Percentiles rank a stretch among this genome's conserved stretches.
phyloP scores from a whole-genome alignment of 305 asterid species.

The Fraxinus dipetala region DNA sequence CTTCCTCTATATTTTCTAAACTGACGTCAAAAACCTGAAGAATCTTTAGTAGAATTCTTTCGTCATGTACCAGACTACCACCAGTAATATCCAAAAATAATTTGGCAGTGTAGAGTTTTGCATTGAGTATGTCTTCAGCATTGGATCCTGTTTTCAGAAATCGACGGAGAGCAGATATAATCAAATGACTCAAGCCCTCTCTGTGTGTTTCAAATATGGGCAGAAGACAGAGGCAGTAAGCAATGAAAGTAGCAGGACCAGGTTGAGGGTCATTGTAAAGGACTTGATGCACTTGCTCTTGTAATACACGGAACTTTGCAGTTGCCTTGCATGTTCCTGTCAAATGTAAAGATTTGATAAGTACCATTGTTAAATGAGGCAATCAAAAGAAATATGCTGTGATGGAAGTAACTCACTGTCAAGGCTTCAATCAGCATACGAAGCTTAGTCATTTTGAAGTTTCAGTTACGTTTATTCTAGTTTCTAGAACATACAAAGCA shows the following conservation, averaged over 20 bases:
- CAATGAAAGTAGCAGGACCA: conserved; percentile 72
- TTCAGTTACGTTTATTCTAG: conserved; percentile 8
- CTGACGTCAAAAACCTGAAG: conserved; percentile 58
- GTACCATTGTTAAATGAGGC: conserved; percentile 15
- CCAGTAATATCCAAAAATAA: conserved; percentile 49
- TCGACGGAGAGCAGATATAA: conserved; percentile 67
- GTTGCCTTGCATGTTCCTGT: conserved; percentile 78
- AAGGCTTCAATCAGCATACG: conserved; percentile 3
- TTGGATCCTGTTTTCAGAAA: conserved; percentile 42
- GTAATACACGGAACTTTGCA: conserved; percentile 69
- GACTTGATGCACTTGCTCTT: conserved; percentile 55
- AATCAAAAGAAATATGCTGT: conserved; percentile 9
- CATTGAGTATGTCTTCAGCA: conserved; percentile 46
- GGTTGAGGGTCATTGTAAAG: conserved; percentile 53
- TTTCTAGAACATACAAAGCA: conserved; percentile 11
- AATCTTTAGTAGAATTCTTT: conserved; percentile 58
- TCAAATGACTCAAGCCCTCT: conserved; percentile 83
- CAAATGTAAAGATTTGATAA: conserved; percentile 24
- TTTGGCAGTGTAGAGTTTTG: conserved; percentile 55
- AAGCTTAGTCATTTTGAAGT: conserved; percentile 3
- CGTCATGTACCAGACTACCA: conserved; percentile 50
- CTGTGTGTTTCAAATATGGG: conserved; percentile 51
- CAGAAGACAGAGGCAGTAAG: conserved; percentile 65
- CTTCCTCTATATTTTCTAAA: conserved; percentile 51
- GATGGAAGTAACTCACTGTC: conserved; percentile 11